Conservation (phyloP, 495 filamentous ascomycete species). For the Penicillium canariense region DNA sequence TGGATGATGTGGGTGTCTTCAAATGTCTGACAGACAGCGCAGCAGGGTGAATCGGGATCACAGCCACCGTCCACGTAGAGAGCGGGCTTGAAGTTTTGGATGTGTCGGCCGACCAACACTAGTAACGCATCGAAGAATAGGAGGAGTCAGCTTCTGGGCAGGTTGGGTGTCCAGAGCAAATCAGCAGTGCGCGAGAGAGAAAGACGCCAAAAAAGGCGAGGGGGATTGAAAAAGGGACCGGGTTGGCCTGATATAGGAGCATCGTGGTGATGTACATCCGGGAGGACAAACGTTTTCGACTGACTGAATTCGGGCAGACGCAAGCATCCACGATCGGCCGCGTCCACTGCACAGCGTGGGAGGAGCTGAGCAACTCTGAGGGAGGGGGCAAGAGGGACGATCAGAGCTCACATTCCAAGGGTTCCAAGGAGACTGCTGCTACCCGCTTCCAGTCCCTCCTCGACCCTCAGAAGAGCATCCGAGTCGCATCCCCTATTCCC, state of each 20-base stretch:
- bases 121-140: neutral
- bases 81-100: neutral
- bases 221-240: slow-evolving; percentile 26
- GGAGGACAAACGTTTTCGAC: slow-evolving; percentile 22
- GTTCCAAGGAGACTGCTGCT: slow-evolving; percentile 16
- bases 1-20: neutral
- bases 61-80: neutral
- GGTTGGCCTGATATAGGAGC: slow-evolving; percentile 29
- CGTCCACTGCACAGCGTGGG: too few species aligned
- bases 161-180: slow-evolving; percentile 3
- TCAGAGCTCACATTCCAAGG: slow-evolving; percentile 20
- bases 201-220: slow-evolving; percentile 12
- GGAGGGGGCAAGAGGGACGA: too few species aligned
- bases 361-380: too few species aligned
- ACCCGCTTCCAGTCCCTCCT: slow-evolving; percentile 15
- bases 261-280: neutral
- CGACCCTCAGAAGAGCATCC: neutral
- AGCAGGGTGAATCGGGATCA: too few species aligned
- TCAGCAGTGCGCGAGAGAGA: slow-evolving; percentile 11
- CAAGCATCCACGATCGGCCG: slow-evolving; percentile 25
- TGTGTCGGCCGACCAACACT: neutral
- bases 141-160: neutral
- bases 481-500: slow-evolving; percentile 2
- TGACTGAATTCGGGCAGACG: slow-evolving; percentile 28
- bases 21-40: neutral